phyloP scores from a whole-genome alignment of 495 filamentous ascomycete species.

The Hyphodiscus hymeniophilus region DNA sequence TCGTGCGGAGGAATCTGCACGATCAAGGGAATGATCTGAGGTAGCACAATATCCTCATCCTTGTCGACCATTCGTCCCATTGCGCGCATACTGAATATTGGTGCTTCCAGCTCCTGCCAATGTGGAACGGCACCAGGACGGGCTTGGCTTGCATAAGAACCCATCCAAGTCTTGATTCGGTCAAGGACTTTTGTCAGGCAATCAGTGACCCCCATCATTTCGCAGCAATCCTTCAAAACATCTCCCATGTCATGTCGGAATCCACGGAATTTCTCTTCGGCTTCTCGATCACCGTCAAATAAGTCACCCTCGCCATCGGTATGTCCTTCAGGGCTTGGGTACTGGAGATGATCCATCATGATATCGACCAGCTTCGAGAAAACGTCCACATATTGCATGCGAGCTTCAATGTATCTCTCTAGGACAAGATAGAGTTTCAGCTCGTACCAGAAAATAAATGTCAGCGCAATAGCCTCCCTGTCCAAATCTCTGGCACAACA shows the following conservation, averaged over 20 bases:
- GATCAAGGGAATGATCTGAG: constrained; percentile 83
- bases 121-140: constrained; percentile 71
- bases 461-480: constrained; percentile 79
- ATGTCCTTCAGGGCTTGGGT: constrained; percentile 63
- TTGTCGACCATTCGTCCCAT: constrained; percentile 96
- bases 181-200: constrained; percentile 82
- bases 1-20: constrained; percentile 93
- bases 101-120: constrained; percentile 94
- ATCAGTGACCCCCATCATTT: constrained; percentile 86
- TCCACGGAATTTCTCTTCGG: constrained; percentile 94
- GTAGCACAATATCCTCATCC: constrained; percentile 76
- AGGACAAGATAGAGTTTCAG: constrained; percentile 91
- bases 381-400: constrained; percentile 63
- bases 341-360: constrained; percentile 87
- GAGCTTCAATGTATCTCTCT: constrained; percentile 78
- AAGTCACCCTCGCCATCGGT: constrained; percentile 75
- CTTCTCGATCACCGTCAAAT: constrained; percentile 91
- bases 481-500: constrained; percentile 82
- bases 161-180: constrained; percentile 79
- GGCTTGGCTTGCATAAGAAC: constrained; percentile 67
- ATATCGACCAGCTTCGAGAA: constrained; percentile 87
- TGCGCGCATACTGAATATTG: constrained; percentile 87
- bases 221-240: constrained; percentile 93
- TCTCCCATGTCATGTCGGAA: constrained; percentile 97
- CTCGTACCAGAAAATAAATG: constrained; percentile 97